A percentile compares a stretch with the other conserved stretches of the same genome.
Evolutionary conservation across 345 rosid genomes (phyloP).

Genomic region (Hibiscus trionum): DNA sequence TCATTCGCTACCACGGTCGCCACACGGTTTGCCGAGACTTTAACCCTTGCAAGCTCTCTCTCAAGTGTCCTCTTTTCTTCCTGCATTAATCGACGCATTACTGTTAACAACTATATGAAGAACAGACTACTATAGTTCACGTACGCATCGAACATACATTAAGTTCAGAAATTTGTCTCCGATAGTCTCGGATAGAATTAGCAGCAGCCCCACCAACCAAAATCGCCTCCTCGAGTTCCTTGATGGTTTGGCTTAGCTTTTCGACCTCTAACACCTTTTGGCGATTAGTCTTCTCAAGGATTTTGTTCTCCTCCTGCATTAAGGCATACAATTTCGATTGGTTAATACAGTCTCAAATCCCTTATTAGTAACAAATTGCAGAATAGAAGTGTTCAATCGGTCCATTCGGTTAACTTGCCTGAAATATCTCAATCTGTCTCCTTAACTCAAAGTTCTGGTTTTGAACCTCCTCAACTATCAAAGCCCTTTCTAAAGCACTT

Average conservation of each 20-base stretch:
- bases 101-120: not conserved
- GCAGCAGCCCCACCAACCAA: conserved; percentile 82
- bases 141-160: conserved; percentile 34
- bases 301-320: conserved; percentile 74
- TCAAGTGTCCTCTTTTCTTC: conserved; percentile 89
- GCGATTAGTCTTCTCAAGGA: conserved; percentile 88
- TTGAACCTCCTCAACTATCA: conserved; percentile 90
- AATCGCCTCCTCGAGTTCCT: conserved; percentile 77
- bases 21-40: conserved; percentile 72
- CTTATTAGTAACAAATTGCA: too few relatives aligned
- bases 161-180: conserved; percentile 66
- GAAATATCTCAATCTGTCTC: conserved; percentile 85
- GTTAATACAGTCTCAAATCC: not conserved
- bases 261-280: conserved; percentile 83
- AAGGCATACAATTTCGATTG: not conserved
- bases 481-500: conserved; percentile 89
- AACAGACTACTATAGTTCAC: not conserved
- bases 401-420: conserved; percentile 23
- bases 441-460: conserved; percentile 81
- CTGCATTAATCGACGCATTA: conserved; percentile 26
- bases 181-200: conserved; percentile 64
- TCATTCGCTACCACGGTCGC: conserved; percentile 85
- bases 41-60: conserved; percentile 84
- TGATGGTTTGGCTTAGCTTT: conserved; percentile 77
- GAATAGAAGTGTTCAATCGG: too few relatives aligned